Conservation (phyloP, 495 filamentous ascomycete species). For the Podospora conica region DNA sequence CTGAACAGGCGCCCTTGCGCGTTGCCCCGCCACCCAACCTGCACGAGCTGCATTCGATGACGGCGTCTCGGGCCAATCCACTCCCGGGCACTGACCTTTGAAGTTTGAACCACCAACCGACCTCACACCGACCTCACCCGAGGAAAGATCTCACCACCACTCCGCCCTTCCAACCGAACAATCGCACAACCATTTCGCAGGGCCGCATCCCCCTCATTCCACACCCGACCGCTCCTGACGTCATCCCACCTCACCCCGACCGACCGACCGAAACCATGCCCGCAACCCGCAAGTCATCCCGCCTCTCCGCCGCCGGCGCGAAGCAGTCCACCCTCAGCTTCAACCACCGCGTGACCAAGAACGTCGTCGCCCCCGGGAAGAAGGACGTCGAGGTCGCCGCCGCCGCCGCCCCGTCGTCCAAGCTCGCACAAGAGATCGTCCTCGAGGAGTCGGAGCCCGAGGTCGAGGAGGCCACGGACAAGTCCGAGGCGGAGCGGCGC, state of each 20-base stretch:
- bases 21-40: constrained; percentile 28
- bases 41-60: neutral
- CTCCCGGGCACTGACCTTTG: neutral
- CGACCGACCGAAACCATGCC: constrained; percentile 54
- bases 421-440: constrained; percentile 16
- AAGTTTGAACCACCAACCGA: neutral
- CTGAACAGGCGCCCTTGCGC: constrained; percentile 24
- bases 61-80: neutral
- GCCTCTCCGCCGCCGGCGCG: constrained; percentile 36
- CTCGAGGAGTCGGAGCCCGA: constrained; percentile 23
- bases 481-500: constrained; percentile 45
- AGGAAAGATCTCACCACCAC: neutral
- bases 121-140: neutral
- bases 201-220: neutral
- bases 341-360: constrained; percentile 68
- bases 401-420: constrained; percentile 33
- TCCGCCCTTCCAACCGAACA: neutral
- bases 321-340: constrained; percentile 73
- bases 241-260: constrained; percentile 11
- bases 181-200: neutral
- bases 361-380: constrained; percentile 31
- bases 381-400: no score
- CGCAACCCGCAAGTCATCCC: constrained; percentile 54
- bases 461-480: constrained; percentile 17
- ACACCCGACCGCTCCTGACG: constrained; percentile 16